Base-by-base conservation (phyloP, 2,329 filamentous ascomycete species). In the Phaeosphaeriaceae sp. region DNA sequence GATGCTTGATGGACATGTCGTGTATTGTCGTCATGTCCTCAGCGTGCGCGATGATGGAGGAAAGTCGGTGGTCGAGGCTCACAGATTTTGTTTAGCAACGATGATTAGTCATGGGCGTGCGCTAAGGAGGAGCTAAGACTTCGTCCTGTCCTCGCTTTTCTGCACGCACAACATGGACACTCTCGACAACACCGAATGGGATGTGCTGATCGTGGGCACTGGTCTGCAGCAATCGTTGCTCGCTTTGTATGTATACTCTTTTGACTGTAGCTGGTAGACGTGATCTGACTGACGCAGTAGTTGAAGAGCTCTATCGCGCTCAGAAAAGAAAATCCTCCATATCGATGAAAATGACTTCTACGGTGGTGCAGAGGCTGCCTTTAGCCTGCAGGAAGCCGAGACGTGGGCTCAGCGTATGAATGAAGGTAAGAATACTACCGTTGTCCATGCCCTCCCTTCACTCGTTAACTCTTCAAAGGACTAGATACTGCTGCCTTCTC, bases 341-440 rank as follows among this genome's bases (percentile, higher is more conserved):
- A 79, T 97, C 70, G 93, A 97, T 71, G 83, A 84, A 56, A 92
- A 96, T 76, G 81, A 86, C 54, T 96, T 90, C 74, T 97, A 97
- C 76, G 93, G 93, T 64, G 89, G 89, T 44, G 73, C 87, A 32
- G 91, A 96, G 70, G 92, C 93, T 55, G 90, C 91, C 2, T 83
- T 97, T 60, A 94, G 87, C 73, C 79, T 97, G 29, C 83, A 90
- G 54, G 93, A 97, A 71, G 87, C 85, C 30, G 87, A 92, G 60
- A 80, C 81, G 30, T 97, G 92, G 91, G 85, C 81, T 36, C 76
- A 79, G 38, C 76, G 72, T 33, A 60, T 75, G 44, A 68, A 59
- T 42, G 52, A 60, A 60, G 68, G 75, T 78, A 49, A 33, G 50
- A 28, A 23, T 13, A 15, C 12, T 35, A 8, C 15, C 16, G 13